A percentile compares a stretch with the other conserved stretches of the same genome.
Conservation (phyloP, 1,284 basidiomycete species). For the Stereum hirsutum region DNA sequence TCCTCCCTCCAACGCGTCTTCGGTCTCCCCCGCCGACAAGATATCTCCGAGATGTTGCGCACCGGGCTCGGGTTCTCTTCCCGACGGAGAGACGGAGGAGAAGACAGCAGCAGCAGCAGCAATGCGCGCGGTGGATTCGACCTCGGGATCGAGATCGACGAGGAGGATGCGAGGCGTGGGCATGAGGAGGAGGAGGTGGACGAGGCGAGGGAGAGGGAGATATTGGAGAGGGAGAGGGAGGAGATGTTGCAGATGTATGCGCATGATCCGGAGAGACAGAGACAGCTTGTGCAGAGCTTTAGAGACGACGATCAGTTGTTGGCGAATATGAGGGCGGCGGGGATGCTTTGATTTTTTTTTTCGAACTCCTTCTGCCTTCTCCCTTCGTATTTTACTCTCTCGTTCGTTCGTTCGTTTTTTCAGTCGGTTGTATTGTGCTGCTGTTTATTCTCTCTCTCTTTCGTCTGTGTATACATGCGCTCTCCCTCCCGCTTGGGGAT, state of each 20-base stretch:
- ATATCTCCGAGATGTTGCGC: conserved; percentile 33
- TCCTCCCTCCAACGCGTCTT: conserved; percentile 16
- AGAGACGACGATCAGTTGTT: conserved; percentile 48
- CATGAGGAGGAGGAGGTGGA: conserved; percentile 19
- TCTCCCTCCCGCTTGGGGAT: too few species aligned
- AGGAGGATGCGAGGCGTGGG: conserved; percentile 12
- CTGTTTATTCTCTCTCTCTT: too few species aligned
- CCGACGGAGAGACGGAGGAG: conserved; percentile 8
- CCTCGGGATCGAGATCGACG: conserved; percentile 13
- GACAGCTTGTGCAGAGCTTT: conserved; percentile 36
- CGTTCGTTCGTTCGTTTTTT: too few species aligned
- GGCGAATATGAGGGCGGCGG: conserved; percentile 54
- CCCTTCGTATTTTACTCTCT: too few species aligned
- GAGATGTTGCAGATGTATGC: conserved; percentile 35
- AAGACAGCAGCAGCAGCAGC: conserved; percentile 19
- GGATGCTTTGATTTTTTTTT: conserved; percentile 42
- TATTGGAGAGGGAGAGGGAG: conserved; percentile 16
- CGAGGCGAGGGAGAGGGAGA: conserved; percentile 12
- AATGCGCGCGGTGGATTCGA: conserved; percentile 12
- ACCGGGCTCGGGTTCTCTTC: conserved; percentile 41
- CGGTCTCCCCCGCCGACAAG: conserved; percentile 15
- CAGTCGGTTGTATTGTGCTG: too few species aligned
- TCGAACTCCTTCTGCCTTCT: too few species aligned
- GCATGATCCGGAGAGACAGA: conserved; percentile 34
- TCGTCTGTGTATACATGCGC: too few species aligned